Base-by-base conservation (phyloP, 176 grass and related monocot species). In the Aegilops speltoides region DNA sequence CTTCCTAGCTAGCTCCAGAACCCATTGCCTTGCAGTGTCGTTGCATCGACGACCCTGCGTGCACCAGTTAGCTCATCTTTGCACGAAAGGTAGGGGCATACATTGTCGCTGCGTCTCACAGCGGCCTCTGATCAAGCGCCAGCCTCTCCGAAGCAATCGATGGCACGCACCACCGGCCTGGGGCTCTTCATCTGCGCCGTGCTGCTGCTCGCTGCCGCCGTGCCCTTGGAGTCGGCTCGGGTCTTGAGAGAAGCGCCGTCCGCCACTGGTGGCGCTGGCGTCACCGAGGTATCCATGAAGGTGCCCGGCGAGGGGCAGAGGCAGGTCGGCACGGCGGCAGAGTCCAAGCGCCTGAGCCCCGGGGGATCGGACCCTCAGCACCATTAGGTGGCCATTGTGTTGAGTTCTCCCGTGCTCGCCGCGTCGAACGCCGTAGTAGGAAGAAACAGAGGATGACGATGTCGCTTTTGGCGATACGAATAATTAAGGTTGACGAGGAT, bases 321-420 rank as follows among this genome's bases (percentile, higher is more conserved):
- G 23, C 40, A 57, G 0, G 73, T 46, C 60, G 78, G 6, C 26
- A 64, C 2, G 26, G 73, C 70, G 9, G 5, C 41, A 1, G 92
- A 92, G 63, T 94, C 90, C 68, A 92, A 93, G 78, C 83, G 95
- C 37, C n/a, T 88, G 10, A 97, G 95, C 81, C 95, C 95, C 8
- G 90, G 88, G 15, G 95, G 95, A 25, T 82, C 95, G 0, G 95
- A 97, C 22, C 95, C 95, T 48, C 92, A 93, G 29, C 95, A 97
- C 29, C 95, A 94, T 61, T 94, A 82, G 78, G 24, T 14, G 40
- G 16, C 54, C 38, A 15, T 10, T 56, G 22, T 12, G 70, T 46
- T 0, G 79, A 82, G 79, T 24, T 54, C 83, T 28, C 23, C 11
- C 19, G 41, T 50, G 78, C 11, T 40, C 23, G 37, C 14, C 23